phyloP scores from a whole-genome alignment of 202 grass and related monocot genomes.

The Hordeum pubiflorum region DNA sequence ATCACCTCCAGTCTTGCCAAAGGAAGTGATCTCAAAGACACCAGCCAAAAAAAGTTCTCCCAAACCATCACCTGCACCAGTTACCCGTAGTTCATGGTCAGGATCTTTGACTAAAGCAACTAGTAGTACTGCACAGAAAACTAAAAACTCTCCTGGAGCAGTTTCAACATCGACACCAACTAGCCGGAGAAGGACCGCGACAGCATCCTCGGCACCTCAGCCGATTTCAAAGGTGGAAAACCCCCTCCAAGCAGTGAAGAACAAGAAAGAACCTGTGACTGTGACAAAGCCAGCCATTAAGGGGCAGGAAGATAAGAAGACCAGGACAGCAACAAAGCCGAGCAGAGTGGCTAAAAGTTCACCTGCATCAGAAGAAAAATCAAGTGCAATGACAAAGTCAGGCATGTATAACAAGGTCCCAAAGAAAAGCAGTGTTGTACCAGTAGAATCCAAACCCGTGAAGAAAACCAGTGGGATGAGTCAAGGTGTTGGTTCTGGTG shows the following conservation, averaged over 20 bases:
- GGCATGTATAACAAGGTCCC: slow-evolving; percentile 71
- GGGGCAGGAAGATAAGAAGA: slow-evolving; percentile 62
- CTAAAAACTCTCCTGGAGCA: slow-evolving; percentile 40
- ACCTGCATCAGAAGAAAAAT: slow-evolving; percentile 50
- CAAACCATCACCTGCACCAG: slow-evolving; percentile 64
- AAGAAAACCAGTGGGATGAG: slow-evolving; percentile 55
- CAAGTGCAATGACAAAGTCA: slow-evolving; percentile 40
- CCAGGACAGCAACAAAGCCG: slow-evolving; percentile 38
- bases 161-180: slow-evolving; percentile 53
- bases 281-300: slow-evolving; percentile 43
- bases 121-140: slow-evolving; percentile 42
- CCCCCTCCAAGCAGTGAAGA: slow-evolving; percentile 40
- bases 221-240: slow-evolving; percentile 56
- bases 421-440: slow-evolving; percentile 96
- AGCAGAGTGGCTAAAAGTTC: slow-evolving; percentile 49
- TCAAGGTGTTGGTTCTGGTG: slow-evolving; percentile 31
- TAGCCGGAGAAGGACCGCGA: slow-evolving; percentile 45
- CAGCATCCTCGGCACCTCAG: slow-evolving; percentile 38
- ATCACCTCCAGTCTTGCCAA: slow-evolving; percentile 63
- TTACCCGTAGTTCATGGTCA: slow-evolving; percentile 61
- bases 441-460: slow-evolving; percentile 71
- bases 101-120: slow-evolving; percentile 65
- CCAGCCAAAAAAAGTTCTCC: slow-evolving; percentile 54
- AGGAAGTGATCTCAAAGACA: slow-evolving; percentile 63
- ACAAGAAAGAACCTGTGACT: slow-evolving; percentile 39